Evolutionary conservation across 768 basidiomycete species (phyloP), one percentile per base, ranked within the genome.

Genomic region (Suillus spraguei): DNA sequence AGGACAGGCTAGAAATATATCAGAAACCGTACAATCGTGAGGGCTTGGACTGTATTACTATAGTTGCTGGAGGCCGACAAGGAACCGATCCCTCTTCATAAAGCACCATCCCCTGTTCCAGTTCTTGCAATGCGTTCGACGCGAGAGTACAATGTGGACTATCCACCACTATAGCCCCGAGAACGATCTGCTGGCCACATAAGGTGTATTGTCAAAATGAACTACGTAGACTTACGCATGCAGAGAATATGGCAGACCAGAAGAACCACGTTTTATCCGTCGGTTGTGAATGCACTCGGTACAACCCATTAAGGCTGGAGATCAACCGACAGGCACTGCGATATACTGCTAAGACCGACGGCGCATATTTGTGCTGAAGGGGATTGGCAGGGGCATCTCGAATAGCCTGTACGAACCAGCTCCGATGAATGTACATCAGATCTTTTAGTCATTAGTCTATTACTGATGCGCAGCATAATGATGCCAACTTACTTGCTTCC

Each of bases 181-280:
- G 74, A 13, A 83, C 73, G 41, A 83, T 76, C 83, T 83, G 63
- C 36, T 17, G 2, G 49, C 36, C 13, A 8, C 36, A 46, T 32
- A 17, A 47, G 47, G 49, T 28, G 2, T 49, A 20, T 36, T 16
- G 47, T 33, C 38, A 49, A 59, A 50, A 47, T 59, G 28, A 32
- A 32, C 49, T 42, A 53, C 50, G 65, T 62, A 61, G 16, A 77
- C 81, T 56, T 67, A 85, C 84, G 61, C 82, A 82, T 20, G 84
- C 75, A 3, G 82, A 81, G 63, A 82, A 84, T 52, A 82, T 69
- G 1, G 75, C 74, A 1, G 82, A 80, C 84, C 85, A 85, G 69
- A 84, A 84, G 66, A 78, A 83, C 82, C 84, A 85, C 10, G 74
- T 69, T 44, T 71, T 67, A 32, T 76, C 68, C 8, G 76, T 70